Evolutionary conservation across 2,329 filamentous ascomycete genomes (phyloP), one percentile per base, ranked within the genome.

Genomic region (Aspergillus alliaceus): DNA sequence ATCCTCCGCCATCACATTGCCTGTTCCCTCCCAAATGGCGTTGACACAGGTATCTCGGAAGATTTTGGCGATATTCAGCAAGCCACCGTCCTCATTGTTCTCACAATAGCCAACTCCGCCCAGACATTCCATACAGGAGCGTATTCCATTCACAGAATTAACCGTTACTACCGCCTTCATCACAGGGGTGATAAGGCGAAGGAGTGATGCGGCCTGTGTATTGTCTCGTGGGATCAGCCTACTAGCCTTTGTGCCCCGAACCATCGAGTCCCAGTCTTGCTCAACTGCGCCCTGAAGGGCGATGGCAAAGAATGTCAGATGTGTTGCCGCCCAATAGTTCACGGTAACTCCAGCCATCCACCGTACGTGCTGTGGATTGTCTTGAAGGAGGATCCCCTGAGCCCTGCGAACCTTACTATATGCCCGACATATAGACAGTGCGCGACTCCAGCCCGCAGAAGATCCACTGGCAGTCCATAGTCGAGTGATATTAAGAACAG

Each of bases 11-110:
- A 35, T 35, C 8, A 91, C 86, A 64, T 90, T 87, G 0, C 87
- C 89, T 0, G 88, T 90, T 1, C 88, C 86, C 69, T 89, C 86
- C 86, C 86, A 89, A 46, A 90, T 87, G 1, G 71, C 71, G 39
- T 76, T 72, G 2, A 80, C 77, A 12, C 78, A 75, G 2, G 81
- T 83, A 64, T 90, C 88, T 7, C 89, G 82, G 64, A 85, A 86
- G 1, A 90, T 74, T 6, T 86, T 80, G 0, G 87, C 81, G 2
- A 90, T 75, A 65, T 90, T 91, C n/a, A n/a, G n/a, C 56, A 89
- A 75, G 24, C 84, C 81, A 51, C 86, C 84, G 55, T 85, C 82
- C 58, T 72, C 68, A 4, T 69, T 58, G n/a, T n/a, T n/a, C 50
- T 73, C 71, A 32, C 73, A 25, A 50, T 72, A 74, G 1, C 71